A percentile compares a stretch with the other conserved stretches of the same genome.
phyloP scores from a whole-genome alignment of 2,329 filamentous ascomycete genomes.

The Hypomyces perniciosus region DNA sequence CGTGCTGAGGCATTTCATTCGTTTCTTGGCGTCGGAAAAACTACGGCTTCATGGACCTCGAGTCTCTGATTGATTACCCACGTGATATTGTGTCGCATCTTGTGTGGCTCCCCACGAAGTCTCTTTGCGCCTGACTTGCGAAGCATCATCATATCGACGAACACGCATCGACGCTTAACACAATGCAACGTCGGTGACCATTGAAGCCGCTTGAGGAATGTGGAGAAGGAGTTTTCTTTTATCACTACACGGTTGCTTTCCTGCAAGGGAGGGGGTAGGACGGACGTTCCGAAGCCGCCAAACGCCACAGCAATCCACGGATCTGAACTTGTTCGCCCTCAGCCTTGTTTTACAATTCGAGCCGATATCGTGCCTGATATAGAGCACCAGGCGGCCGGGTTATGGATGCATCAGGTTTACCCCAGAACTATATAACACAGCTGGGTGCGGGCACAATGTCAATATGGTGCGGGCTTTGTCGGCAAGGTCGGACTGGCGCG shows the following conservation, averaged over 20 bases:
- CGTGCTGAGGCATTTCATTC: too few relatives aligned
- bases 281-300: background rate
- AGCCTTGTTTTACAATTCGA: too few relatives aligned
- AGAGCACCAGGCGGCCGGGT: too few relatives aligned
- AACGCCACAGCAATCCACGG: background rate
- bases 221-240: background rate
- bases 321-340: too few relatives aligned
- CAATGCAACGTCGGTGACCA: slow-evolving; percentile 3
- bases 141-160: slow-evolving; percentile 8
- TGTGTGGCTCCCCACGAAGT: slow-evolving; percentile 1
- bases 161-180: slow-evolving; percentile 5
- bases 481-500: too few relatives aligned
- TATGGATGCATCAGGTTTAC: too few relatives aligned
- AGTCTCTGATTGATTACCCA: background rate
- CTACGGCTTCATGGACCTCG: too few relatives aligned
- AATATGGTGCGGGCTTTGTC: too few relatives aligned
- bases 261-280: background rate
- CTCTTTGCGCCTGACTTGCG: slow-evolving; percentile 6
- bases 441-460: too few relatives aligned
- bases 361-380: too few relatives aligned
- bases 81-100: background rate
- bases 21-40: too few relatives aligned
- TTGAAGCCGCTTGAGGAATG: background rate
- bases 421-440: too few relatives aligned
- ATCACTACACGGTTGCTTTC: background rate